Evolutionary conservation across 2,329 filamentous ascomycete genomes (phyloP).

Genomic region (Chlorencoelia australis): DNA sequence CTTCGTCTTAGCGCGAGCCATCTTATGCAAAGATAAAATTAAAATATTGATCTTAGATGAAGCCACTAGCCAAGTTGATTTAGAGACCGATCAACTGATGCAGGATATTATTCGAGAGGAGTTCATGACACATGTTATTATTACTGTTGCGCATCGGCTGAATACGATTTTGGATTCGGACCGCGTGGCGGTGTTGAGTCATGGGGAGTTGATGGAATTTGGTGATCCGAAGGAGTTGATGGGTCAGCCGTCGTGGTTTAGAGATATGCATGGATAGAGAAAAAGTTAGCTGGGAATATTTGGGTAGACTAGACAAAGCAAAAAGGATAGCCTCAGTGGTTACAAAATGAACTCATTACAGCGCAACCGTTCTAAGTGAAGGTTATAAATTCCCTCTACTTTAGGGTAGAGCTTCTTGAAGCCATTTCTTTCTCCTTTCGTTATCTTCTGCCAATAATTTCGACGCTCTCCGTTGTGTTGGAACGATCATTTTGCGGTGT

Average conservation of each 20-base stretch:
- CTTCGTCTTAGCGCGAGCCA: constrained; percentile 32
- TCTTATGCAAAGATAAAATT: constrained; percentile 30
- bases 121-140: constrained; percentile 44
- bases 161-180: constrained; percentile 37
- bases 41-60: constrained; percentile 31
- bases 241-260: not conserved
- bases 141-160: constrained; percentile 29
- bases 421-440: too few relatives aligned
- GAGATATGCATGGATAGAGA: not conserved
- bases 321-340: too few relatives aligned
- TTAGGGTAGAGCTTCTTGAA: too few relatives aligned
- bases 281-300: too few relatives aligned
- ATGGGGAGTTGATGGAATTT: constrained; percentile 3
- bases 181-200: not conserved
- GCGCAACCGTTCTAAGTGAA: too few relatives aligned
- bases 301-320: too few relatives aligned
- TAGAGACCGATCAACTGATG: constrained; percentile 46
- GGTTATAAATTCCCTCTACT: too few relatives aligned
- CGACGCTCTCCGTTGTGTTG: too few relatives aligned
- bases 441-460: too few relatives aligned
- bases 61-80: constrained; percentile 42
- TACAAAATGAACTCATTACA: too few relatives aligned
- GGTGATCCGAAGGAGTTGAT: not conserved
- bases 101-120: constrained; percentile 42
- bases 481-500: too few relatives aligned